Evolutionary conservation across 2,329 filamentous ascomycete species (phyloP), one percentile per base, ranked within the genome.

Genomic region (Fusarium praegraminearum): DNA sequence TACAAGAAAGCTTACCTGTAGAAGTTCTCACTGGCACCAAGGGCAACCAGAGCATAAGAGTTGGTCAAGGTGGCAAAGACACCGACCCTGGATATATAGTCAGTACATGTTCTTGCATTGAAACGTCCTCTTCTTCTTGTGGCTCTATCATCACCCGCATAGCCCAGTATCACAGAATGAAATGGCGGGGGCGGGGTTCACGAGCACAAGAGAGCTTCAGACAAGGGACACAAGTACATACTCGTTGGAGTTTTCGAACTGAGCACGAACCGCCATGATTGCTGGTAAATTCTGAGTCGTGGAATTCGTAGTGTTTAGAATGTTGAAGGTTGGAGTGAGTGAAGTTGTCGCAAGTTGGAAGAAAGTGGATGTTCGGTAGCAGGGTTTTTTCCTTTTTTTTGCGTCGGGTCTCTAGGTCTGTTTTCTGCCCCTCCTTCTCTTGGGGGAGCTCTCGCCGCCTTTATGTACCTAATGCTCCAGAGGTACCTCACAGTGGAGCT

Each of bases 21-120:
- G 83, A 99, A 99, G 88, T 98, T 98, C 86, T 98, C 94, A 78
- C 93, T 97, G 76, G 93, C 94, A 78, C 96, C 96, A 73, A 97
- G 89, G 71, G 95, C 94, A 75, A 98, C 93, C 76, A 99, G 87
- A 75, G 94, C 94, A 83, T 97, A 99, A 65, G 93, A 95, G 84
- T 99, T 99, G 75, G 96, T 99, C 79, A 99, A 91, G 67, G 93
- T 97, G 66, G 94, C 84, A 83, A 99, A 99, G 79, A 98, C 96
- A 80, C 96, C 96, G 79, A 99, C 93, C 84, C 94, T 98, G 77
- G 33, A 38, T 28, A 60, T 28, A 24, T 1, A 28, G 57, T 75
- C 36, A 75, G 69, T 16, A 54, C 13, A 11, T 33, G 15, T n/a
- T 38, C 12, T 47, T 57, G 26, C 8, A 18, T 26, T 28, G 13